Base-by-base conservation (phyloP, 768 basidiomycete genomes). In the Rhizopogon vinicolor region DNA sequence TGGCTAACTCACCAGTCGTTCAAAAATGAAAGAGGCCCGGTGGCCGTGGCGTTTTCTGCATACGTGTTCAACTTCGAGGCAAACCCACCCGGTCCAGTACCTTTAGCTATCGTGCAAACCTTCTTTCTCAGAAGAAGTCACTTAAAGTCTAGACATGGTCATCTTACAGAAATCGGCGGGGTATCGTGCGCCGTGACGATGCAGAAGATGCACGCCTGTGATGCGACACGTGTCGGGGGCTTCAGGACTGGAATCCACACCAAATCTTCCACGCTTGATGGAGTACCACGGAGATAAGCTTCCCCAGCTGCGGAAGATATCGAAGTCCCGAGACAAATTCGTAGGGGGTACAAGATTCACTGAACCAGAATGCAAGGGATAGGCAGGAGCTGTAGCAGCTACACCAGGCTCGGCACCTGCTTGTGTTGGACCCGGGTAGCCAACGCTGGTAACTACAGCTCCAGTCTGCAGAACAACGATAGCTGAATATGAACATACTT, bases 251-350 rank as follows among this genome's bases (percentile, higher is more conserved):
- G 89, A 86, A 64, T 89, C 81, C 7, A 91, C 53, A 4, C 89
- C 88, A 69, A 89, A 91, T 1, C 76, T 69, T 7, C 75, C 77
- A 51, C 73, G 74, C 29, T 74, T 74, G 31, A 88, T 81, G 57
- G 85, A 87, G 65, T 84, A 91, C 89, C 89, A 91, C 1, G 89
- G 89, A 3, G 85, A 84, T 43, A 89, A 69, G 61, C 89, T 89
- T 7, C 89, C 89, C 88, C 87, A 90, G 52, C 80, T 78, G 66
- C 75, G 79, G 71, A 89, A 82, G 41, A 91, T 63, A 62, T 87
- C 81, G 60, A 87, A 89, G 13, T 71, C 65, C 52, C 69, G 64
- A 14, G 58, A 56, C 29, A 58, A 51, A 31, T 39, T 40, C 53
- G 40, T 53, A 31, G 5, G 85, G 79, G n/a, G 65, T 39, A 87